These are phyloP conservation scores for Hymenoscyphus salicellus DNA, from an alignment of 2,329 filamentous ascomycete genomes.

Conservation along the genomic window DNA sequence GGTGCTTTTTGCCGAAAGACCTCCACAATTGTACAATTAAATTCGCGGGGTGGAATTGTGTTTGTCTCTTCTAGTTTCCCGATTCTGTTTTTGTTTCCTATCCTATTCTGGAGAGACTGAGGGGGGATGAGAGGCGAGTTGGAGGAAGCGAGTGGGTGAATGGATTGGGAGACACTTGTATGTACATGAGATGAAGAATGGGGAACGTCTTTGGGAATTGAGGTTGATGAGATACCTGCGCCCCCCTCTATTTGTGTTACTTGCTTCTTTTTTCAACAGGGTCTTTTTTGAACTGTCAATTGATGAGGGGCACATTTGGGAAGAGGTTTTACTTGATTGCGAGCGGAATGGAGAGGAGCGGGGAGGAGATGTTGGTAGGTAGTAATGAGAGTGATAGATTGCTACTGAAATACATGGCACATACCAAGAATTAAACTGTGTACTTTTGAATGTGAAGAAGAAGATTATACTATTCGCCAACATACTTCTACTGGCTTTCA, in stretches of 20 bases:
- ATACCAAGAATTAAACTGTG: neutral
- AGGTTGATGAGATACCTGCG: neutral
- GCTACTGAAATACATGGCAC: neutral
- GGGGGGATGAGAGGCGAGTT: neutral
- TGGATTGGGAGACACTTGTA: constrained; percentile 4
- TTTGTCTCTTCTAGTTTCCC: constrained; percentile 11
- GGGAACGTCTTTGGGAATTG: neutral
- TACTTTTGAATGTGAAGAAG: neutral
- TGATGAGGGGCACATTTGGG: neutral
- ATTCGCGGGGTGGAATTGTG: constrained; percentile 12
- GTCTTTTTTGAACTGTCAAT: neutral
- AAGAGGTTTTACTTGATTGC: neutral
- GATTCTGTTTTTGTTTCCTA: constrained; percentile 13
- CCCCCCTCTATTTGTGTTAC: neutral
- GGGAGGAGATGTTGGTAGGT: neutral
- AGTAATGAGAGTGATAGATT: constrained; percentile 1
- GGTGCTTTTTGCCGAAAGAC: neutral
- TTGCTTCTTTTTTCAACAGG: neutral
- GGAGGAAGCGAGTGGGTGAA: neutral
- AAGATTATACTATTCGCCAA: too few relatives aligned
- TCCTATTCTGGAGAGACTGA: neutral
- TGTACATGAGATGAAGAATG: constrained; percentile 19
- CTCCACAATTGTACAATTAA: constrained; percentile 27
- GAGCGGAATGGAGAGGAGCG: neutral
- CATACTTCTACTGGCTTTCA: neutral